These are phyloP conservation scores for Didymella pinodella DNA, from an alignment of 2,329 filamentous ascomycete genomes.

Conservation along the genomic window DNA sequence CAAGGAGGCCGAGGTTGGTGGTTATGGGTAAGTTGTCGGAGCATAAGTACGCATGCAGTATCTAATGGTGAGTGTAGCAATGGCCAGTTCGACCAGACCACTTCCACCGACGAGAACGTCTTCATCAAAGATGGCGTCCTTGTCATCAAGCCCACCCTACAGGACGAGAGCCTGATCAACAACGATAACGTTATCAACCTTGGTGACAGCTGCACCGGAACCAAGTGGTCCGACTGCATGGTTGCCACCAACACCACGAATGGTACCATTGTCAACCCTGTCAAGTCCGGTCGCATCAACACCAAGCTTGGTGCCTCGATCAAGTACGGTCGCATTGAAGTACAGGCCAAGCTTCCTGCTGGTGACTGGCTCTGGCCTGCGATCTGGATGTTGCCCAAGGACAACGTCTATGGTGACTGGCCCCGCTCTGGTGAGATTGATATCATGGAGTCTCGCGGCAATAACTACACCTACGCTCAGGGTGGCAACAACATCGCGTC, in stretches of 20 bases:
- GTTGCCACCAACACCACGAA: constrained; percentile 79
- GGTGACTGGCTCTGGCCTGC: constrained; percentile 92
- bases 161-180: constrained; percentile 71
- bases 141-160: constrained; percentile 78
- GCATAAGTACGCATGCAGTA: neutral
- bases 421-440: constrained; percentile 84
- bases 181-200: constrained; percentile 74
- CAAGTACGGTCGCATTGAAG: constrained; percentile 83
- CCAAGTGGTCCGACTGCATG: constrained; percentile 67
- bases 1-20: constrained; percentile 77
- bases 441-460: constrained; percentile 80
- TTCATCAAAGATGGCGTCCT: constrained; percentile 74
- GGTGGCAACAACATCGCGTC: constrained; percentile 84
- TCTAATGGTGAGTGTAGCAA: constrained; percentile 64
- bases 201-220: constrained; percentile 72
- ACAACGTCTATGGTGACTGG: constrained; percentile 77
- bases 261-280: constrained; percentile 77
- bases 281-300: constrained; percentile 79
- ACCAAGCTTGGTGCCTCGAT: constrained; percentile 74
- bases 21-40: constrained; percentile 71
- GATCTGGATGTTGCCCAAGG: constrained; percentile 87
- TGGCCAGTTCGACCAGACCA: constrained; percentile 82
- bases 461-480: constrained; percentile 77
- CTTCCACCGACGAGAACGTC: constrained; percentile 74
- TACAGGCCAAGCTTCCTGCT: constrained; percentile 75